Evolutionary conservation across 2,329 filamentous ascomycete species (phyloP), one percentile per base, ranked within the genome.

Genomic region (Diaporthe citri): DNA sequence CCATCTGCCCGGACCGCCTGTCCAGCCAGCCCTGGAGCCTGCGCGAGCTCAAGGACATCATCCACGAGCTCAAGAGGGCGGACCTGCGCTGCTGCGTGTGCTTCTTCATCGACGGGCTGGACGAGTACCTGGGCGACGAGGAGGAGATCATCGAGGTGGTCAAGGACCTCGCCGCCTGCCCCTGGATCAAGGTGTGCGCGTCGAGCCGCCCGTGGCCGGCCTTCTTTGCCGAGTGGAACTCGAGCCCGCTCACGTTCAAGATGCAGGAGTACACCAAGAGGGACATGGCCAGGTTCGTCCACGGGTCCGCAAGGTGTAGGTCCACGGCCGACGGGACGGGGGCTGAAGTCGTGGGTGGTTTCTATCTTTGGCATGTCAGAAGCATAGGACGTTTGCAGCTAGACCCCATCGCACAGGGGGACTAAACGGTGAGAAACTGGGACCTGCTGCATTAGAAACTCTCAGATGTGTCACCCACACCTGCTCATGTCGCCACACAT

Each of bases 71-170:
- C 22, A 7, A 48, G 17, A 31, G 74, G 76, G 52, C 78, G 5
- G 41, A 43, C 15, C 17, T 43, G 15, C 41, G 6, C 41, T 43
- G 41, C 41, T 43, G 41, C 41, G 41, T 81, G 15, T 84, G 81
- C 62, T 78, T 83, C 51, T 83, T 83, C 62, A 79, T 83, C 25
- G 82, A 84, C 48, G 82, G 79, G 1, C 74, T 83, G 9, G 82
- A 83, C 64, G 81, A 83, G 72, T 82, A 79, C 60, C 70, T 77
- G 10, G 81, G 80, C 0, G 77, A 80, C 39, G 78, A 79, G 59
- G 34, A 76, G 2, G 77, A 80, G 12, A 75, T 78, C 28, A 81
- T 22, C 71, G 78, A 67, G 66, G 77, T 48, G 55, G 69, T 73
- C n/a, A 74, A 34, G 15, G 73, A 25, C 39, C 69, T 72, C 48